These are phyloP conservation scores for Rutstroemia sydowiana DNA, from an alignment of 2,329 filamentous ascomycete species.

Conservation along the genomic window DNA sequence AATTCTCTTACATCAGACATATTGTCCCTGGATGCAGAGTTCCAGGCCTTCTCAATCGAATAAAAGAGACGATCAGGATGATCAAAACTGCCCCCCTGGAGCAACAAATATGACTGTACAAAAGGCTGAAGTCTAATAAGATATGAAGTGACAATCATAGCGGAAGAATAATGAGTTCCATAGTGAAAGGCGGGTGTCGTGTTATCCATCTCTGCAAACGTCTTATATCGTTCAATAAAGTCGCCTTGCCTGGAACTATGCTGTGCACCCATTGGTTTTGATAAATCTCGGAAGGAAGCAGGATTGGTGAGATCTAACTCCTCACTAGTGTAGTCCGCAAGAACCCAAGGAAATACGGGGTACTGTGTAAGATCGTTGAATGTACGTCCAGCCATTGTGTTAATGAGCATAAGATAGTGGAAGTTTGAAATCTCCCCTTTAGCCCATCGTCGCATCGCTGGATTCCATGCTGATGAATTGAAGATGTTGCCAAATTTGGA, in stretches of 20 bases:
- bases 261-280: conserved; percentile 95
- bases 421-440: conserved; percentile 97
- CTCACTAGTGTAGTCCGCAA: conserved; percentile 92
- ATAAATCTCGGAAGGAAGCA: conserved; percentile 79
- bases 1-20: conserved; percentile 93
- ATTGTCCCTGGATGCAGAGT: conserved; percentile 79
- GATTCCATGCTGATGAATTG: conserved; percentile 72
- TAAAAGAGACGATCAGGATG: conserved; percentile 94
- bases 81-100: conserved; percentile 95
- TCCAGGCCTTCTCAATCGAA: conserved; percentile 85
- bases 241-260: conserved; percentile 66
- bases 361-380: conserved; percentile 99
- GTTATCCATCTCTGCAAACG: conserved; percentile 81
- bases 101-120: conserved; percentile 85
- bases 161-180: conserved; percentile 96
- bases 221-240: conserved; percentile 77
- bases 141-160: conserved; percentile 97
- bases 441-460: conserved; percentile 83
- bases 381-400: conserved; percentile 91
- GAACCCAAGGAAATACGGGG: conserved; percentile 93
- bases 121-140: conserved; percentile 93
- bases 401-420: conserved; percentile 96
- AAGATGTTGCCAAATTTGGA: conserved; percentile 91
- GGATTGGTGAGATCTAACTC: conserved; percentile 83
- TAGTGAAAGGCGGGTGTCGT: conserved; percentile 83